Evolutionary conservation across 202 grass and related monocot genomes (phyloP), one percentile per base, ranked within the genome.

Genomic region (Saccharum hybrid): DNA sequence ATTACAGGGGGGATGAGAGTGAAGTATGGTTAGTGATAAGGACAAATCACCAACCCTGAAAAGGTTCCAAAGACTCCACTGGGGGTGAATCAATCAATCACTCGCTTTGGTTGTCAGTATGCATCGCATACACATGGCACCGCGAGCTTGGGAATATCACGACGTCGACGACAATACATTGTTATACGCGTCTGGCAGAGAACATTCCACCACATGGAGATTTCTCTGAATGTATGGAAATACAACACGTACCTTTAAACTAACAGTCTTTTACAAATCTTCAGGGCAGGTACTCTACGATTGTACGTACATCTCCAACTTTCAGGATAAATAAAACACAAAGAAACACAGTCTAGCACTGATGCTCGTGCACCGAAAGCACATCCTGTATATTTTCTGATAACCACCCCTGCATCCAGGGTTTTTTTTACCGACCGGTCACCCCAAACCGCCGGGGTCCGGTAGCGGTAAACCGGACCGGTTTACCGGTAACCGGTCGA

Each of bases 261-360:
- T 37, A 38, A 26, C 77, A 83, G 3, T 23, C 31, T 68, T 10
- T 54, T 73, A 46, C 86, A 83, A 4, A n/a, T 52, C 78, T 41
- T 49, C 38, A 48, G 34, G 34, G 34, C 34, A 36, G 64, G 23
- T 34, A 37, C 37, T 45, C 18, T 49, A 69, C 45, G 34, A 83
- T 54, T 76, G 52, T 72, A 81, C 82, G 52, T 72, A 81, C 82
- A 72, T 46, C 13, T 33, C 38, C 73, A 38, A n/a, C 16, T 67
- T 66, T 49, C 14, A 79, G 36, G 60, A 36, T 74, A 68, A 82
- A 40, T 6, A 40, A 49, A 43, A 64, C 62, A 68, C 49, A 63
- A 41, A 33, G 49, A 67, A 63, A 41, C 48, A 21, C 6, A 30
- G 13, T 60, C 37, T 16, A 66, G 52, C n/a, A 57, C 19, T 13